Evolutionary conservation across 78 protist genomes (phyloP).

Genomic region (Speleostelium caveatum): DNA sequence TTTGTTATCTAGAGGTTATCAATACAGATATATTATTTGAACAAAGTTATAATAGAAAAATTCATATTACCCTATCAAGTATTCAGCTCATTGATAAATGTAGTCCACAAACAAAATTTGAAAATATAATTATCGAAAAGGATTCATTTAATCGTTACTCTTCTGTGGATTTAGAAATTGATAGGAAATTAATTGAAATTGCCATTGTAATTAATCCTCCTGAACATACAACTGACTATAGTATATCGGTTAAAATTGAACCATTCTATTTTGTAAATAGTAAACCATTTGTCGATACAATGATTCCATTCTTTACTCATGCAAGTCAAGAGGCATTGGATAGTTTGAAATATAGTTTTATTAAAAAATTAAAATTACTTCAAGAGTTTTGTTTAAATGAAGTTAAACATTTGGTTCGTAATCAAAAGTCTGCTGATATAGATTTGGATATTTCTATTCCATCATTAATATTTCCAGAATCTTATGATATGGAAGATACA

Average conservation of each 20-base stretch:
- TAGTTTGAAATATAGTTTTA: constrained; percentile 47
- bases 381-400: constrained; percentile 26
- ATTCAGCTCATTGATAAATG: constrained; percentile 12
- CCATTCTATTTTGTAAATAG: constrained; percentile 57
- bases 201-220: constrained; percentile 18
- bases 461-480: constrained; percentile 41
- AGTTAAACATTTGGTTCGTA: constrained; percentile 47
- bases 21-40: constrained; percentile 21
- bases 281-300: constrained; percentile 67
- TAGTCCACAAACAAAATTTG: constrained; percentile 47
- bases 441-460: constrained; percentile 46
- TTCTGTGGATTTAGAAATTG: background rate
- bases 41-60: background rate
- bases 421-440: constrained; percentile 68
- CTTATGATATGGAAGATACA: constrained; percentile 41
- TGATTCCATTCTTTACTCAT: constrained; percentile 70
- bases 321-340: constrained; percentile 74
- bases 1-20: background rate
- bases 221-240: constrained; percentile 29
- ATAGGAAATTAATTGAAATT: constrained; percentile 3
- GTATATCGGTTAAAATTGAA: background rate
- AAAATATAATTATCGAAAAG: constrained; percentile 31
- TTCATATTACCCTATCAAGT: background rate
- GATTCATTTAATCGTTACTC: background rate
- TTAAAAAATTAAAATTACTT: constrained; percentile 26